Evolutionary conservation across 2,329 filamentous ascomycete species (phyloP).

Genomic region (Colletotrichum australisinense): DNA sequence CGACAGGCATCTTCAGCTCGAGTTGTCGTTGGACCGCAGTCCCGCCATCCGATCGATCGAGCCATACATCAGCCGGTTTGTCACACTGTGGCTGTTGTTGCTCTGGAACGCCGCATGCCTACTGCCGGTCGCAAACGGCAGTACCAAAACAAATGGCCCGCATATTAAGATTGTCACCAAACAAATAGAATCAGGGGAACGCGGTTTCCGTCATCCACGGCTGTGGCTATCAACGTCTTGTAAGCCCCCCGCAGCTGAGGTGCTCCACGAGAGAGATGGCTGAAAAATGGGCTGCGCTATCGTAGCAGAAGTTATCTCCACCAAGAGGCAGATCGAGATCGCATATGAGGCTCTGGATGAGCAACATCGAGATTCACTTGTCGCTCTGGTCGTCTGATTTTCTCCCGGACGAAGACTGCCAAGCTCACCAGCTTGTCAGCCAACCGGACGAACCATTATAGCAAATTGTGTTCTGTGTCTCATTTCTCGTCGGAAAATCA

Average conservation of each 20-base stretch:
- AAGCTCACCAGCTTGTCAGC: not conserved
- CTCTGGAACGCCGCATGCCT: slow-evolving; percentile 30
- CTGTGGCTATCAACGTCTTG: not conserved
- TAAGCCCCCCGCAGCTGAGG: not conserved
- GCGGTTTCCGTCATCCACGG: slow-evolving; percentile 25
- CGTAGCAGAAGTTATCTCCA: not conserved
- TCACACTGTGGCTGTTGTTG: slow-evolving; percentile 28
- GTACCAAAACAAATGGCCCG: slow-evolving; percentile 27
- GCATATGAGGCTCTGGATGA: not conserved
- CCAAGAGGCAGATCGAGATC: slow-evolving; percentile 25
- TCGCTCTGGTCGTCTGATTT: not conserved
- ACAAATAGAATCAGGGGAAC: slow-evolving; percentile 31
- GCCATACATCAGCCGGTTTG: slow-evolving; percentile 16
- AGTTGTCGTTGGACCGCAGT: not conserved
- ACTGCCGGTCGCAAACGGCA: slow-evolving; percentile 13
- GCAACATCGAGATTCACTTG: not conserved
- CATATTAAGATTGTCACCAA: slow-evolving; percentile 29
- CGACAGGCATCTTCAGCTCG: slow-evolving; percentile 7
- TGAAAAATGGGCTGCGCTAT: slow-evolving; percentile 5
- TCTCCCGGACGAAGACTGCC: not conserved
- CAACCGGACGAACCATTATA: not conserved
- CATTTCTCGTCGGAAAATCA: not conserved
- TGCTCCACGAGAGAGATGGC: not conserved
- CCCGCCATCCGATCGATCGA: slow-evolving; percentile 18
- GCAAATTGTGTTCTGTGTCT: not conserved